Evolutionary conservation across 148 eudicot species (phyloP), one percentile per base, ranked within the genome.

Genomic region (Camellia sinensis): DNA sequence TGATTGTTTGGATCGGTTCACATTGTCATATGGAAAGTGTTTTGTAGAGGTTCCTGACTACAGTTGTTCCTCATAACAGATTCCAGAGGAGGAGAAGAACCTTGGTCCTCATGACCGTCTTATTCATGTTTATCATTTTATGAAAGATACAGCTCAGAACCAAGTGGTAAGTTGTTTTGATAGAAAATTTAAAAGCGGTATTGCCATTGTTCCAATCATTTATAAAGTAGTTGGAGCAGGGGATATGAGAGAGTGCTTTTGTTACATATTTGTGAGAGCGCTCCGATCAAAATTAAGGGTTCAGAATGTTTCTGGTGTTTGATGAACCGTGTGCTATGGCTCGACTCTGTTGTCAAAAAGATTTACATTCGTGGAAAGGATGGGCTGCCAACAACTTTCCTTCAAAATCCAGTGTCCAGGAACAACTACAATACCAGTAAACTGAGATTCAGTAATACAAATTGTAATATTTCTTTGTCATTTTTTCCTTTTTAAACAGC

Each of bases 51-150:
- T 77, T 66, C 45, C 66, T 65, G 62, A 77, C 72, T 43, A 37
- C 41, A 62, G 63, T 61, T 82, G n/a, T 71, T 22, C 41, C 37
- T 29, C 37, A 29, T 29, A 13, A 22, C 89, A 97, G 99, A 89
- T 97, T 75, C 99, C 99, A 50, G 99, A 97, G 82, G 99, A 94
- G 76, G 99, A 97, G 86, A 94, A 90, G 87, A 88, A 94, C 80
- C 89, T 92, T 71, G 94, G 89, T 45, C 94, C 97, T 50, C 88
- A 89, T 70, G 95, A 92, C 84, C 93, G 98, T 44, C 79, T 97
- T 46, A 97, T 94, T 83, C 98, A 97, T 87, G 97, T 94, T 53
- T 97, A 94, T 83, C 99, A 97, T 88, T 97, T 97, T 79, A 92
- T 89, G 21, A 97, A 91, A 85, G 98, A 97, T 43, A 82, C 87